Conservation (phyloP, 2,329 filamentous ascomycete species). For the Claviceps lovelessii region DNA sequence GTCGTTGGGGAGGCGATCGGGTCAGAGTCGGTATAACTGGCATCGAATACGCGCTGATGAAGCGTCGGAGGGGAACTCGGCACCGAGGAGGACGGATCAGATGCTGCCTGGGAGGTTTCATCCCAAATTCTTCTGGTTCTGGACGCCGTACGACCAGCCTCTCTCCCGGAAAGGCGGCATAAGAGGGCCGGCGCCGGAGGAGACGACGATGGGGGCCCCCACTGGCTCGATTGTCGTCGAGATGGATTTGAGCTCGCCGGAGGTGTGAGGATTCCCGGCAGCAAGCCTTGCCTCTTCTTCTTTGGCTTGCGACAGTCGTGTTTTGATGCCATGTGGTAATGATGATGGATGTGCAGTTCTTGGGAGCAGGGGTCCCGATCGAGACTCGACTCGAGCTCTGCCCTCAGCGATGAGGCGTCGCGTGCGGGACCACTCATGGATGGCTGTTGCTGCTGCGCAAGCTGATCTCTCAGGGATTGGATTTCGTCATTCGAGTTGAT, state of each 20-base stretch:
- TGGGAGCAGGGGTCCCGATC: conserved; percentile 35
- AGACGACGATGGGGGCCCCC: conserved; percentile 23
- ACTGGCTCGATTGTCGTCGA: conserved; percentile 22
- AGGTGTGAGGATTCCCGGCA: conserved; percentile 47
- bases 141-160: conserved; percentile 36
- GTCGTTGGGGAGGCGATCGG: conserved; percentile 73
- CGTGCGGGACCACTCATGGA: conserved; percentile 25
- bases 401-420: conserved; percentile 43
- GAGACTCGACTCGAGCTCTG: conserved; percentile 50
- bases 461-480: conserved; percentile 67
- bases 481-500: conserved; percentile 90
- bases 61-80: conserved; percentile 71
- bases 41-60: conserved; percentile 64
- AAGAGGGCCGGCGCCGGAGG: conserved; percentile 26
- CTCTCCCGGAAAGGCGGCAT: conserved; percentile 25
- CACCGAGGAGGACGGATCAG: conserved; percentile 58
- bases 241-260: conserved; percentile 22
- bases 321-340: conserved; percentile 63
- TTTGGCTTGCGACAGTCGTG: conserved; percentile 48
- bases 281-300: conserved; percentile 57
- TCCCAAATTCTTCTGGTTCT: conserved; percentile 41
- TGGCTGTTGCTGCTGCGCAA: conserved; percentile 60
- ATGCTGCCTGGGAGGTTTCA: conserved; percentile 33
- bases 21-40: conserved; percentile 43
- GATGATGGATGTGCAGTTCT: conserved; percentile 85